Evolutionary conservation across 148 eudicot genomes (phyloP), one percentile per base, ranked within the genome.

Genomic region (Rhododendron molle): DNA sequence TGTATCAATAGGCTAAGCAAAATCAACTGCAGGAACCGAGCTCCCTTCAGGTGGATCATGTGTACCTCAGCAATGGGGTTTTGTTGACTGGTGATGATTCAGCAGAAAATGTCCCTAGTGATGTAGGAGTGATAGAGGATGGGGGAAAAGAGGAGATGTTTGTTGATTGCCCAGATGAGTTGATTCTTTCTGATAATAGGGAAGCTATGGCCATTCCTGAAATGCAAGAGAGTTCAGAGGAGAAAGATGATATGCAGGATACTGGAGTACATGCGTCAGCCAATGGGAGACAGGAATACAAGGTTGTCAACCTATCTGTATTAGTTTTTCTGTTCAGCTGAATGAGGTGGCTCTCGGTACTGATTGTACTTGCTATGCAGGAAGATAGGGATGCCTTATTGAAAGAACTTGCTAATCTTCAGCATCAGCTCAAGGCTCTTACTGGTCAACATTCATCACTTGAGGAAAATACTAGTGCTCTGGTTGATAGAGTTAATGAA

Each of bases 141-240:
- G 97, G 92, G 47, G 96, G 91, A 49, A 92, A 90, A 86, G 98
- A 96, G 60, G 99, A 96, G 78, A 94, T 93, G 95, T 97, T 97
- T 89, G 92, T 94, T 82, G 99, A 97, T 88, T 97, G 98, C 83
- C 91, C 99, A 2, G 99, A 96, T 89, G 99, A 94, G 88, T 86
- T 94, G 88, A 90, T 91, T 34, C 87, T 82, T 84, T 43, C 90
- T 81, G 95, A 92, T 26, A 92, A 89, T 60, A 90, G 90, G 85
- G 92, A 91, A 60, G 88, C 92, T 0, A 65, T 89, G 18, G 87
- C 86, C 85, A 85, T 69, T 80, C 82, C 92, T 85, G 98, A 96
- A 85, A 76, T 90, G 71, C 91, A 87, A 43, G 93, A 89, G 83
- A 87, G 72, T 84, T 85, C 88, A 8, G 95, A 93, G n/a, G 91